Evolutionary conservation across 345 rosid genomes (phyloP).

Genomic region (Salix caprea): DNA sequence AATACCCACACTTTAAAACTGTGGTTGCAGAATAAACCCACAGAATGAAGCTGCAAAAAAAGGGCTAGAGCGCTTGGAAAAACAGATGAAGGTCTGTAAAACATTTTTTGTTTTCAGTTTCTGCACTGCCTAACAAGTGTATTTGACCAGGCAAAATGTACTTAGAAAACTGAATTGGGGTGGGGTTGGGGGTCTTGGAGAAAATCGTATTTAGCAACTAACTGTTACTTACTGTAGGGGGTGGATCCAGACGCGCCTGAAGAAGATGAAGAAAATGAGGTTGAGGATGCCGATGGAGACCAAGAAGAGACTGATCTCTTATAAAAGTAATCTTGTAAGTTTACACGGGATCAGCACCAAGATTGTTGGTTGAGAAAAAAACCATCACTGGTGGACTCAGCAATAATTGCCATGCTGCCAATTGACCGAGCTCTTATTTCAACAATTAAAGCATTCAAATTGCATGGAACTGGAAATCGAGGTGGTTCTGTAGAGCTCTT

Average conservation of each 20-base stretch:
- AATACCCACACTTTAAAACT: conserved; percentile 1
- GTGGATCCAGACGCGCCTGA: conserved; percentile 98
- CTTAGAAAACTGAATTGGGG: neutral
- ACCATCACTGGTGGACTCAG: neutral
- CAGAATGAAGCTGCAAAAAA: conserved; percentile 91
- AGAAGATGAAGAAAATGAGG: conserved; percentile 93
- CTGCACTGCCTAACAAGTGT: neutral
- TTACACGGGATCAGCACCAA: neutral
- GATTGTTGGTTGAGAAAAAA: neutral
- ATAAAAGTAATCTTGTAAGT: conserved; percentile 25
- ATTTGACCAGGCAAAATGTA: neutral
- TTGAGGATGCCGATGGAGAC: conserved; percentile 93
- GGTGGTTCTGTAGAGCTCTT: too few species aligned
- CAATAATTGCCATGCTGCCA: neutral
- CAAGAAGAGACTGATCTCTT: conserved; percentile 86
- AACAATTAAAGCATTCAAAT: neutral
- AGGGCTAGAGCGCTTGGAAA: conserved; percentile 95
- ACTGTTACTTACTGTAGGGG: conserved; percentile 50
- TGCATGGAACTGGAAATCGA: neutral
- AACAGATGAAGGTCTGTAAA: conserved; percentile 86
- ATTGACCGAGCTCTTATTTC: neutral
- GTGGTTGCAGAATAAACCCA: conserved; percentile 67
- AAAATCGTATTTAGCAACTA: neutral
- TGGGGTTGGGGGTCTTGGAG: neutral
- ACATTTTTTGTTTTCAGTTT: neutral